Base-by-base conservation (phyloP, 495 filamentous ascomycete species). In the Hypoxylon fuscum region DNA sequence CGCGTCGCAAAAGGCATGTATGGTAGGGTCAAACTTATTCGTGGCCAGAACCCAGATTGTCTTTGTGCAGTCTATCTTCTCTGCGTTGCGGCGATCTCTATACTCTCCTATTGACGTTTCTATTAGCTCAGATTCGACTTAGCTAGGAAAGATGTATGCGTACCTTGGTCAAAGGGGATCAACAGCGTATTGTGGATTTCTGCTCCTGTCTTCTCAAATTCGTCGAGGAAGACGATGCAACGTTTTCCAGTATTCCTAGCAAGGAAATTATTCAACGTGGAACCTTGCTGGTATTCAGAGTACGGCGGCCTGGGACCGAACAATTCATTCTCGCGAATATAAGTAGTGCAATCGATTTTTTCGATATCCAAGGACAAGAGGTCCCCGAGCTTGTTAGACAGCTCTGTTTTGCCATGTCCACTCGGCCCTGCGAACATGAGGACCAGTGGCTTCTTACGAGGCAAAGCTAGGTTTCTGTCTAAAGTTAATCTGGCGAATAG, bases 1-100 rank as follows among this genome's bases (percentile, higher is more conserved):
- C 3, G 32, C 32, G 1, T 68, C 49, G 44, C 73, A 76, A 32
- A 81, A 79, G 1, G 64, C 50, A 2, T 66, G 67, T 21, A 85
- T 82, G 0, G 44, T 70, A 2, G 64, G 38, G 46, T 82, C 77
- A 7, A 79, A 66, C 1, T 75, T 73, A 59, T 83, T 85, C 1
- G 82, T 84, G 0, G 83, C 80, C 1, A 87, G 48, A 11, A 86
- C 76, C 85, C 83, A 86, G 8, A 87, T 80, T 0, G 78, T 82
- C 20, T 81, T 82, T 1, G 73, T 74, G 62, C 83, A 86, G 53
- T 86, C 74, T 10, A 86, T 56, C 10, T 62, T 66, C 2, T 68
- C 55, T 12, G 62, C 61, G 15, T 66, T 68, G 12, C 82, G 80
- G 15, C 77, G 80, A 50, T 85, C 82, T 14, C 71, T 54, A 49